Conservation (phyloP, 306 rosid species). For the Vigna hirtella region DNA sequence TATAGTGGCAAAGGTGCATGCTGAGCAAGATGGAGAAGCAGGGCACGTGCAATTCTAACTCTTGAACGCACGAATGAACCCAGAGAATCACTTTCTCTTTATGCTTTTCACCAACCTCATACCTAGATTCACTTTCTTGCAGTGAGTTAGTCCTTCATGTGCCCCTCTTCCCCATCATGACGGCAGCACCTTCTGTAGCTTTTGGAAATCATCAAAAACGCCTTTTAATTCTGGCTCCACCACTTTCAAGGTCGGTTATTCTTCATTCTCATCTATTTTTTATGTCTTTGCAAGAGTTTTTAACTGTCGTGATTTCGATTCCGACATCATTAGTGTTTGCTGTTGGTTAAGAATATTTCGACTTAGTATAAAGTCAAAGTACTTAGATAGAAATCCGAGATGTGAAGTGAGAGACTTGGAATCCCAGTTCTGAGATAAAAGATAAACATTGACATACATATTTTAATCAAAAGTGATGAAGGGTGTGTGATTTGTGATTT, state of each 20-base stretch:
- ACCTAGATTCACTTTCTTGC: slow-evolving; percentile 4
- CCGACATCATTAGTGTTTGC: no score
- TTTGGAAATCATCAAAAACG: slow-evolving; percentile 10
- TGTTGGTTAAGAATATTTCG: slow-evolving; percentile 24
- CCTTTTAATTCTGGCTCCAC: neutral
- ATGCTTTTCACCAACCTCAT: slow-evolving; percentile 30
- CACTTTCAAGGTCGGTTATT: slow-evolving; percentile 44
- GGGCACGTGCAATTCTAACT: slow-evolving; percentile 99
- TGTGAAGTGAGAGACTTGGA: slow-evolving; percentile 17
- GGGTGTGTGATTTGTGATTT: neutral
- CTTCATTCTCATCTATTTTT: neutral
- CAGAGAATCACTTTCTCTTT: slow-evolving; percentile 29
- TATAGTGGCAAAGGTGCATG: slow-evolving; percentile 57
- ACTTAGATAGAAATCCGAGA: neutral
- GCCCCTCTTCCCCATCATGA: slow-evolving; percentile 98
- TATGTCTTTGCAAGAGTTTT: no score
- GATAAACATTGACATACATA: slow-evolving; percentile 32
- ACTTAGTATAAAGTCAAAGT: slow-evolving; percentile 30
- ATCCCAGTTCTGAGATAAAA: slow-evolving; percentile 17
- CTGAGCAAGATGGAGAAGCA: slow-evolving; percentile 98
- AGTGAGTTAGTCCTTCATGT: slow-evolving; percentile 86
- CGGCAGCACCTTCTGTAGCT: slow-evolving; percentile 58
- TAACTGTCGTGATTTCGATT: no score
- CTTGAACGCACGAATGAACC: slow-evolving; percentile 39
- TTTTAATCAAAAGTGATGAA: slow-evolving; percentile 7